Conservation (phyloP, 2,329 filamentous ascomycete genomes). For the Fragosphaeria purpurea region DNA sequence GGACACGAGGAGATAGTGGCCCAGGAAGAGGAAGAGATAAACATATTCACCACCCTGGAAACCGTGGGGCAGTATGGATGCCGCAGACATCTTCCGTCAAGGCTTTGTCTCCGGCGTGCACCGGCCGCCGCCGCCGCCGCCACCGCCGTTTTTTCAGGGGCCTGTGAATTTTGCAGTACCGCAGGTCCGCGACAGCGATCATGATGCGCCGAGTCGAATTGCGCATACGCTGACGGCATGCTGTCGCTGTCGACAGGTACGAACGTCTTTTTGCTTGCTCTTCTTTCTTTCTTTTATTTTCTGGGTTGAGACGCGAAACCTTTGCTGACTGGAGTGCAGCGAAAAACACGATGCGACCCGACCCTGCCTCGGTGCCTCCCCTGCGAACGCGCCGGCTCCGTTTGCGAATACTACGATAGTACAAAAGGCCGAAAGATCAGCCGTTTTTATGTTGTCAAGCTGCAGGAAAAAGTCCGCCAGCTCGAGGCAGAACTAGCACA, state of each 20-base stretch:
- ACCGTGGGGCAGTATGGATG: constrained; percentile 37
- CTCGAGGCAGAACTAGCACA: constrained; percentile 74
- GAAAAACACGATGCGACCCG: constrained; percentile 93
- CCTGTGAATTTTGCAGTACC: neutral
- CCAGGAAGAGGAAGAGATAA: no score
- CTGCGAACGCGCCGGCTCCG: constrained; percentile 82
- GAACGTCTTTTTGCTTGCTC: constrained; percentile 21
- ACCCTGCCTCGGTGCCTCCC: constrained; percentile 83
- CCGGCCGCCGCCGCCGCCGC: constrained; percentile 24
- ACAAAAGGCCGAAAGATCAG: constrained; percentile 77
- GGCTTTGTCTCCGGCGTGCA: constrained; percentile 38
- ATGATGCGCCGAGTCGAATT: constrained; percentile 49
- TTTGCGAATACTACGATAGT: constrained; percentile 93
- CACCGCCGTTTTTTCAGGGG: constrained; percentile 17
- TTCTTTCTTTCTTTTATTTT: neutral
- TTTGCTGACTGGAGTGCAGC: constrained; percentile 39
- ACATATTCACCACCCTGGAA: no score
- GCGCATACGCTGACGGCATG: constrained; percentile 74
- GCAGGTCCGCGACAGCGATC: constrained; percentile 7
- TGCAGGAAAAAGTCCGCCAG: constrained; percentile 75
- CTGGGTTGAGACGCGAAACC: no score
- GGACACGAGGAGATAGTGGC: no score
- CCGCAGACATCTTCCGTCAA: constrained; percentile 49
- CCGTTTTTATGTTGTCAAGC: constrained; percentile 81
- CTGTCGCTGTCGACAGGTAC: constrained; percentile 68